Evolutionary conservation across 495 filamentous ascomycete genomes (phyloP), one percentile per base, ranked within the genome.

Genomic region (Pyrenula massariospora): DNA sequence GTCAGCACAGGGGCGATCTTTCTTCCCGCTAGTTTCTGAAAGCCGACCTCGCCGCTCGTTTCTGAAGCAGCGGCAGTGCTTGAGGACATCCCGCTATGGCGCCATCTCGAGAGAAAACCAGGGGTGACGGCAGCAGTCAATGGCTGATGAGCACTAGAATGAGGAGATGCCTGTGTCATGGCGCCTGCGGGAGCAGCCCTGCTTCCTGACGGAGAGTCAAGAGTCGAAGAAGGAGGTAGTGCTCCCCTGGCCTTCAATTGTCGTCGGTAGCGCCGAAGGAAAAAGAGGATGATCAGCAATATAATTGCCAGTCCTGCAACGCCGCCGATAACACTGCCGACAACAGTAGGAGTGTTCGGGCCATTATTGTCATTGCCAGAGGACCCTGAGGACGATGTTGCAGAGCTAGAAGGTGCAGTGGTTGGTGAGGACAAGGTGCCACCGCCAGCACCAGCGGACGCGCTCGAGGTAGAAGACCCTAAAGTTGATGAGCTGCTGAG

Each of bases 1-100:
- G 80, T 76, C 31, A 89, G 69, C 2, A 89, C 86, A 15, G 87
- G 82, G 3, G 79, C 75, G n/a, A 91, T 70, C 60, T 89, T 89
- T 54, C 81, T 76, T 31, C 87, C 87, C 3, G 86, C 85, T 2
- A 91, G 71, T 58, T 78, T 79, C 58, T 82, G 76, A 59, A 82
- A 82, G 1, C 79, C 78, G 12, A 74, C 74, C 53, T 82, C 78
- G 56, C 75, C 76, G 2, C 71, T 60, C 69, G 15, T 75, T 72
- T 49, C 78, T 71, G 58, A 79, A 75, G 2, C 75, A 10, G 63
- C 61, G 12, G 58, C 57, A 25, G 60, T 56, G 47, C 62, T 64
- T 12, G 64, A 54, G 48, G 62, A 25, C 56, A 48, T 21, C 50
- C 58, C 0, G 69, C 65, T 22, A 24, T 15, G 58, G 8, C 22